These are phyloP conservation scores for Drechslera avenae DNA, from an alignment of 2,329 filamentous ascomycete species.

Conservation along the genomic window DNA sequence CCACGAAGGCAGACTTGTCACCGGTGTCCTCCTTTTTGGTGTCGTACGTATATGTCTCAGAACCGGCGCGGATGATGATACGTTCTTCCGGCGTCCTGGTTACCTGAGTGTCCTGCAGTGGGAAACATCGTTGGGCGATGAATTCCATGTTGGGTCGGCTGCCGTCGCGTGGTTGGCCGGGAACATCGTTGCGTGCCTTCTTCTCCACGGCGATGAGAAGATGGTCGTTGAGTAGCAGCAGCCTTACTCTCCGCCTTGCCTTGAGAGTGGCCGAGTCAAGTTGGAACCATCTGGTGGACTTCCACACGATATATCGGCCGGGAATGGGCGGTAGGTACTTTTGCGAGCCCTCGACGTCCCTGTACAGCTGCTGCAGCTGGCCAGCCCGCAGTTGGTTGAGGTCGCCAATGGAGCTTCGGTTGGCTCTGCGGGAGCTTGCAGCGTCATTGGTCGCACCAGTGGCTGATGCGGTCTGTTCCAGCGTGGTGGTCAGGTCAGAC, in stretches of 20 bases:
- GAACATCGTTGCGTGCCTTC: constrained; percentile 79
- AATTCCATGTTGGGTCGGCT: constrained; percentile 63
- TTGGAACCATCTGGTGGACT: constrained; percentile 93
- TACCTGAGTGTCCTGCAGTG: constrained; percentile 88
- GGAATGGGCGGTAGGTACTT: constrained; percentile 91
- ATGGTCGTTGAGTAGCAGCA: constrained; percentile 94
- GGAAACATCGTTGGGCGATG: constrained; percentile 93
- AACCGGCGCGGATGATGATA: constrained; percentile 87
- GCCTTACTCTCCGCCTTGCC: constrained; percentile 82
- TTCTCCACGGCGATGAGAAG: constrained; percentile 92
- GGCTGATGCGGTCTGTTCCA: constrained; percentile 54
- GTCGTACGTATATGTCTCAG: constrained; percentile 92
- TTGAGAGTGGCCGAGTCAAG: constrained; percentile 98
- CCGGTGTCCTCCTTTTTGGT: constrained; percentile 79
- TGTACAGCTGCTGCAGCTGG: constrained; percentile 82
- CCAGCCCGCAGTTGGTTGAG: constrained; percentile 71
- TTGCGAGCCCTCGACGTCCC: constrained; percentile 95
- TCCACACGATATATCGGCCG: constrained; percentile 91
- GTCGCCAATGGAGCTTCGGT: constrained; percentile 85
- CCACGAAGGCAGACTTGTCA: constrained; percentile 80
- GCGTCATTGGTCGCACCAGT: constrained; percentile 45
- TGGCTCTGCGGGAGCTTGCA: constrained; percentile 60
- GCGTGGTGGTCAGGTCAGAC: constrained; percentile 74
- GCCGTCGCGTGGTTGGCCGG: constrained; percentile 52
- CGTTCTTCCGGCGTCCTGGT: constrained; percentile 70